Evolutionary conservation across 139 green algal genomes (phyloP).

Genomic region (Picochlorum sp.): DNA sequence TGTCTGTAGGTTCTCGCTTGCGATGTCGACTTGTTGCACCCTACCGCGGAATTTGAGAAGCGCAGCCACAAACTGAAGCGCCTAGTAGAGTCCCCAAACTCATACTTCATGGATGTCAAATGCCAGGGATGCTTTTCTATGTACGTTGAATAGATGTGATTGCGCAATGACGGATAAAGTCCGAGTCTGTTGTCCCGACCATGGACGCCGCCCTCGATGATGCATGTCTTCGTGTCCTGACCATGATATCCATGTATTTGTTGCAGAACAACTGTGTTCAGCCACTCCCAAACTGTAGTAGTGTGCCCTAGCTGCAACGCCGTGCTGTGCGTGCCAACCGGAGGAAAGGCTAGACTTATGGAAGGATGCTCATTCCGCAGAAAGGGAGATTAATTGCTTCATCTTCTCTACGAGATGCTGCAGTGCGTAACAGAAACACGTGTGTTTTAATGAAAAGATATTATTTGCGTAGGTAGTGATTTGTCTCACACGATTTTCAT

Average conservation of each 20-base stretch:
- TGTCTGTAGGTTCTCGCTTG: conserved; percentile 37
- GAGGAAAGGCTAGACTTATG: conserved; percentile 84
- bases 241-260: conserved; percentile 3
- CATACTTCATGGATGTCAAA: conserved; percentile 94
- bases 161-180: not conserved
- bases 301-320: conserved; percentile 91
- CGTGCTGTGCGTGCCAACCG: conserved; percentile 94
- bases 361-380: conserved; percentile 94
- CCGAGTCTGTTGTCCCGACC: not conserved
- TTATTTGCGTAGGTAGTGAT: not conserved
- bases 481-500: conserved; percentile 4
- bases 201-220: not conserved
- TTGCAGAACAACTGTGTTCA: conserved; percentile 97
- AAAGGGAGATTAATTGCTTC: conserved; percentile 78
- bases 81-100: conserved; percentile 80
- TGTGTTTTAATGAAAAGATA: conserved; percentile 3
- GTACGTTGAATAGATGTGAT: conserved; percentile 27
- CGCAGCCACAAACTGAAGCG: conserved; percentile 97
- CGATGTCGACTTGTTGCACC: conserved; percentile 96
- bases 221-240: not conserved
- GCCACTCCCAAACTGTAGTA: conserved; percentile 93
- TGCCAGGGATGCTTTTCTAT: conserved; percentile 95
- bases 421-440: not conserved
- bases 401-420: not conserved
- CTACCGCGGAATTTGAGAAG: conserved; percentile 88